These are phyloP conservation scores for Balakata baccata DNA, from an alignment of 345 rosid species.

Conservation along the genomic window DNA sequence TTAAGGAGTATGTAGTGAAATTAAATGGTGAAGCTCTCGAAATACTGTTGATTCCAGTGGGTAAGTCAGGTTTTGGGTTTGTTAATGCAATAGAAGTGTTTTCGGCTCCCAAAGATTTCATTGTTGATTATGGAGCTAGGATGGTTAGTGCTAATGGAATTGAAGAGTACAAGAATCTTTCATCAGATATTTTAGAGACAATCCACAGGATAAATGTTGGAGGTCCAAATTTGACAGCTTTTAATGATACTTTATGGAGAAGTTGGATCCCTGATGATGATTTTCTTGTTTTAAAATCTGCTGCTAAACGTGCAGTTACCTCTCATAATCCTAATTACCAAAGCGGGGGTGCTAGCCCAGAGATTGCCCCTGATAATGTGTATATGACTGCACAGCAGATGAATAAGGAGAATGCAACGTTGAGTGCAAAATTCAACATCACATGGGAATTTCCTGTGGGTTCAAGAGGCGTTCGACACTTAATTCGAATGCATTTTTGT, in stretches of 20 bases:
- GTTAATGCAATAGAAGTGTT: constrained; percentile 76
- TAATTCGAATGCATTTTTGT: constrained; percentile 92
- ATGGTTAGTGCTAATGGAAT: constrained; percentile 38
- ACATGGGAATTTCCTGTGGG: constrained; percentile 72
- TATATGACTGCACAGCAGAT: constrained; percentile 91
- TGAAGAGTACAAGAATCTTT: constrained; percentile 49
- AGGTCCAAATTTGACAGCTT: constrained; percentile 71
- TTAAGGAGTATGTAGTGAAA: constrained; percentile 57
- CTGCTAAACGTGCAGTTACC: constrained; percentile 58
- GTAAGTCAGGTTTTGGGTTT: constrained; percentile 51
- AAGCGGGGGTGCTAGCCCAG: constrained; percentile 58
- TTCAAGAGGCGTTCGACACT: constrained; percentile 41
- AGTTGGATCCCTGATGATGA: constrained; percentile 86
- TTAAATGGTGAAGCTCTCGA: constrained; percentile 41
- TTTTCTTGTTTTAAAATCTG: constrained; percentile 52
- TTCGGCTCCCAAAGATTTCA: constrained; percentile 61
- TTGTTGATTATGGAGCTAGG: constrained; percentile 65
- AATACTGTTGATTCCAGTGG: constrained; percentile 45
- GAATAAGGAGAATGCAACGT: constrained; percentile 55
- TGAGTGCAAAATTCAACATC: constrained; percentile 56
- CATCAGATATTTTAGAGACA: constrained; percentile 65
- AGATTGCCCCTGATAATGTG: constrained; percentile 76
- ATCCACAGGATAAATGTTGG: constrained; percentile 87
- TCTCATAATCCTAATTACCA: constrained; percentile 65
- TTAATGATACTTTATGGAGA: constrained; percentile 93